Percentiles rank a stretch among this genome's conserved stretches.
Evolutionary conservation across 352 stramenopile species (phyloP).

Genomic region (Pythium monospermum): DNA sequence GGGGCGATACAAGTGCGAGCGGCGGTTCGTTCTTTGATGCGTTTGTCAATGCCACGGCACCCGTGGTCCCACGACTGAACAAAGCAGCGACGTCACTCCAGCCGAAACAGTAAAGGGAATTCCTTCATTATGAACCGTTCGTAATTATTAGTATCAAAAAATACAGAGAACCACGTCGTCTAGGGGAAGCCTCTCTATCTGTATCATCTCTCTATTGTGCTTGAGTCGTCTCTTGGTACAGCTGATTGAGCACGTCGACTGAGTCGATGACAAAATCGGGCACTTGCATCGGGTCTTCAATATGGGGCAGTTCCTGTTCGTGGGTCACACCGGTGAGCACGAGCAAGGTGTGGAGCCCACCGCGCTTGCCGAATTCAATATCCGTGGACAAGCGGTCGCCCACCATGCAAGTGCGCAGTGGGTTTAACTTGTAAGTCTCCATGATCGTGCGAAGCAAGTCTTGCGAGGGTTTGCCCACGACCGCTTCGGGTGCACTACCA

Average conservation of each 20-base stretch:
- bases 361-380: slow-evolving; percentile 77
- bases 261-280: slow-evolving; percentile 69
- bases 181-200: neutral
- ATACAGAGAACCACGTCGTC: too few relatives aligned
- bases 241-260: slow-evolving; percentile 66
- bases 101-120: too few relatives aligned
- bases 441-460: slow-evolving; percentile 79
- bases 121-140: neutral
- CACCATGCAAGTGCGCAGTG: slow-evolving; percentile 83
- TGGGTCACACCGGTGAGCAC: slow-evolving; percentile 71
- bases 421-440: slow-evolving; percentile 57
- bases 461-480: slow-evolving; percentile 82
- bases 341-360: slow-evolving; percentile 65
- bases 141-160: neutral
- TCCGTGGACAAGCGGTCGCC: slow-evolving; percentile 77
- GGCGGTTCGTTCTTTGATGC: slow-evolving; percentile 53
- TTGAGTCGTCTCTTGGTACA: slow-evolving; percentile 23
- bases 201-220: neutral
- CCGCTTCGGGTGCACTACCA: slow-evolving; percentile 52
- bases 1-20: too few relatives aligned
- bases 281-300: slow-evolving; percentile 44
- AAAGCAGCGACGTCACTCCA: neutral
- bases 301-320: slow-evolving; percentile 46
- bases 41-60: slow-evolving; percentile 56
- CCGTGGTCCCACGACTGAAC: slow-evolving; percentile 50